Base-by-base conservation (phyloP, 2,329 filamentous ascomycete species). In the Ophiostoma fasciatum region DNA sequence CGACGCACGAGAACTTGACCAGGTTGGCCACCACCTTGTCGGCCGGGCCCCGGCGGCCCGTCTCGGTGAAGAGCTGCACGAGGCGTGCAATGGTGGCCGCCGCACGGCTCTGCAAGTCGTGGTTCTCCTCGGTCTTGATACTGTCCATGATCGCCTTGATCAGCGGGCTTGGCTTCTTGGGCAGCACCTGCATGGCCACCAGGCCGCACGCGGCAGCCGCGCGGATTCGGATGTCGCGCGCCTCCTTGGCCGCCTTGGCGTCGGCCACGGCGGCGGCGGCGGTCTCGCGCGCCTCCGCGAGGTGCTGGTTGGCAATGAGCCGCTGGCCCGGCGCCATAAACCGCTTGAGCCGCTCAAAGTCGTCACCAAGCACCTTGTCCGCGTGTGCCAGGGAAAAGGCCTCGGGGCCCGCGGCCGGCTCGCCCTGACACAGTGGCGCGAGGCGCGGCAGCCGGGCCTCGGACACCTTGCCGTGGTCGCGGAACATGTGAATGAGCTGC, bases 91-190 rank as follows among this genome's bases (percentile, higher is more conserved):
- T 81, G 4, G 85, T 87, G 12, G 72, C 74, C 2, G 87, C 83
- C 20, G 88, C 94, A 18, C 88, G 80, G 47, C 73, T 74, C 54
- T 98, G 90, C 2, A 98, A 65, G 46, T 90, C 82, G 20, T 79
- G 59, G 49, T 92, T 96, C 49, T 94, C 90, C 53, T 98, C 92
- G 26, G 76, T 78, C 59, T 96, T 98, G 51, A 98, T 73, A 50
- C 88, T 96, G 55, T 98, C 90, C 90, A 98, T 98, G 57, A 98
- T 82, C 3, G 78, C 83, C 59, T 94, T 94, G 60, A 98, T 98
- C 11, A 94, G 74, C 14, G 78, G 73, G 42, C 83, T 85, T 9
- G 88, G 85, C 54, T 93, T 96, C 70, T 94, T 96, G 0, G 92
- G 88, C 9, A 94, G 68, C 21, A 81, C 69, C 39, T 77, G 74